These are phyloP conservation scores for Rhynchosporium agropyri DNA, from an alignment of 2,329 filamentous ascomycete genomes.

Conservation along the genomic window DNA sequence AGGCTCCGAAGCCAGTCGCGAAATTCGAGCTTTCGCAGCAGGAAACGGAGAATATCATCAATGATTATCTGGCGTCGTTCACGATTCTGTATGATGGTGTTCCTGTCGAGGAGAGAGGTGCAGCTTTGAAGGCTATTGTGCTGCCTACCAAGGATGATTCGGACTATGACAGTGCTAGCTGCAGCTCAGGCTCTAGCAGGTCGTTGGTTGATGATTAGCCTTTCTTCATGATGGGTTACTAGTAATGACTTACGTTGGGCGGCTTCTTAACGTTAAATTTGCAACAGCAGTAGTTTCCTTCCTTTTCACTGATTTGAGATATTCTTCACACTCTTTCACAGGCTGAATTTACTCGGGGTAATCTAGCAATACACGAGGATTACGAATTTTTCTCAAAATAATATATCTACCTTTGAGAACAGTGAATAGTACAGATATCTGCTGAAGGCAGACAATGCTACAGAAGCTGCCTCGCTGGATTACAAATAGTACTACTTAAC, in stretches of 20 bases:
- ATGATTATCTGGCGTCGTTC: constrained; percentile 30
- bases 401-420: background rate
- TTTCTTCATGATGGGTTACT: background rate
- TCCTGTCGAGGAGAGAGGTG: constrained; percentile 22
- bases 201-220: constrained; percentile 10
- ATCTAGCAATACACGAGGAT: too few relatives aligned
- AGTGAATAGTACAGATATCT: background rate
- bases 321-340: too few relatives aligned
- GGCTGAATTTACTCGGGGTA: too few relatives aligned
- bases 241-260: too few relatives aligned
- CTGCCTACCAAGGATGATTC: constrained; percentile 16
- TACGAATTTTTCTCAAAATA: background rate
- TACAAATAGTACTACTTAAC: background rate
- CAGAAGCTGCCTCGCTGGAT: background rate
- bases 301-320: too few relatives aligned
- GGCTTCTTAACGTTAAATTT: too few relatives aligned
- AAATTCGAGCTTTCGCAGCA: constrained; percentile 26
- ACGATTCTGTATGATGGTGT: constrained; percentile 29
- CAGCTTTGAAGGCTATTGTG: constrained; percentile 23
- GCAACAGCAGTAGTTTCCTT: background rate
- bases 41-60: constrained; percentile 30
- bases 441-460: background rate
- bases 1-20: background rate
- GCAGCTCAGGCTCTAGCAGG: constrained; percentile 1
- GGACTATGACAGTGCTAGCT: constrained; percentile 26